These are phyloP conservation scores for Ascochyta koolunga DNA, from an alignment of 2,329 filamentous ascomycete species.

Conservation along the genomic window DNA sequence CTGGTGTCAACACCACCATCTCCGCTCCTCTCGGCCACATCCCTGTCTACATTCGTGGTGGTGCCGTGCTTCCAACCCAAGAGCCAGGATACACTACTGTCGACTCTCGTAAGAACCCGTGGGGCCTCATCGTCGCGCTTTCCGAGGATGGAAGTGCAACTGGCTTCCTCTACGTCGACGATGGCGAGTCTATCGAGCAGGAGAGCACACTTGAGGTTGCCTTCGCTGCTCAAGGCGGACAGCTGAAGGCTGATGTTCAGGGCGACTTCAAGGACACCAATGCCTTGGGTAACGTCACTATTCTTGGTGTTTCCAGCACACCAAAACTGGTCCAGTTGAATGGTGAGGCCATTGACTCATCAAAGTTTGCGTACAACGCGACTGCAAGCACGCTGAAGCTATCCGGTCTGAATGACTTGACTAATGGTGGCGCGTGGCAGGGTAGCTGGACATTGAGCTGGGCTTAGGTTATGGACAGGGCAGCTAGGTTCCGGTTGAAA, in stretches of 20 bases:
- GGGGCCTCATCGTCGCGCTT: conserved; percentile 70
- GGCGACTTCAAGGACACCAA: conserved; percentile 65
- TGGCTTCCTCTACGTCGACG: conserved; percentile 74
- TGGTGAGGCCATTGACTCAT: conserved; percentile 50
- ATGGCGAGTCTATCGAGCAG: conserved; percentile 70
- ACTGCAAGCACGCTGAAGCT: conserved; percentile 58
- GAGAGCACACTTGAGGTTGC: conserved; percentile 62
- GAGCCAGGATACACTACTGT: conserved; percentile 71
- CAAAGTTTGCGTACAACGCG: conserved; percentile 57
- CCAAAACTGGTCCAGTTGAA: conserved; percentile 56
- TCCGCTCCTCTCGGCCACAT: conserved; percentile 70
- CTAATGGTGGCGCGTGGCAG: conserved; percentile 63
- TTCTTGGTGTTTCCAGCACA: conserved; percentile 61
- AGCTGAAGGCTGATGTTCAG: conserved; percentile 55
- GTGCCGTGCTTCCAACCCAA: conserved; percentile 70
- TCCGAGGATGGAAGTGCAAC: conserved; percentile 60
- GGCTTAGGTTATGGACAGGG: conserved; percentile 31
- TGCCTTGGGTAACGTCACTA: conserved; percentile 65
- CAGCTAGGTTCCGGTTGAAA: not conserved
- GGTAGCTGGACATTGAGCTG: conserved; percentile 64
- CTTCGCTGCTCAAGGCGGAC: conserved; percentile 53
- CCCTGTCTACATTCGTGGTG: conserved; percentile 73
- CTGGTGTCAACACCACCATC: conserved; percentile 65
- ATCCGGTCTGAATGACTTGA: conserved; percentile 56
- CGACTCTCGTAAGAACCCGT: conserved; percentile 67